Evolutionary conservation across 192 early-diverging fungal genomes (phyloP).

Genomic region (Haplosporangium gracile): DNA sequence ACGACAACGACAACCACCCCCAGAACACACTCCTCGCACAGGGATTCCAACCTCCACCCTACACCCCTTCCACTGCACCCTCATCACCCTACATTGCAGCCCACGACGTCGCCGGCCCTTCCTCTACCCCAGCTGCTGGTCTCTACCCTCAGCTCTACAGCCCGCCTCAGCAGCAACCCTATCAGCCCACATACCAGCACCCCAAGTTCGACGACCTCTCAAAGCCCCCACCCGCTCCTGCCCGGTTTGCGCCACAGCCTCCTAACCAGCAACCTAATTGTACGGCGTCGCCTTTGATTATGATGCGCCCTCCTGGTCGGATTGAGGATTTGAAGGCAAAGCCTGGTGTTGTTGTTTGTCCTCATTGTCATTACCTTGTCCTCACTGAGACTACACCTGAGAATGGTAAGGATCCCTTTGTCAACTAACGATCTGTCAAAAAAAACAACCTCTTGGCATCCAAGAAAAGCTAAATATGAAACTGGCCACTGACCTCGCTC

Average conservation of each 20-base stretch:
- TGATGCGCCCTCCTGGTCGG: conserved; percentile 34
- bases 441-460: not conserved
- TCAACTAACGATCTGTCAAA: not conserved
- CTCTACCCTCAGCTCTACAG: conserved; percentile 38
- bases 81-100: conserved; percentile 35
- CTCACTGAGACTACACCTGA: conserved; percentile 43
- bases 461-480: not conserved
- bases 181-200: conserved; percentile 40
- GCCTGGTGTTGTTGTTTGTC: conserved; percentile 48
- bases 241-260: not conserved
- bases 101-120: conserved; percentile 12
- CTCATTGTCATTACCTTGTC: conserved; percentile 43
- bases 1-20: conserved; percentile 20
- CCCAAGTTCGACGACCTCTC: conserved; percentile 27
- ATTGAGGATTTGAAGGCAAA: conserved; percentile 35
- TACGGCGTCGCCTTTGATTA: conserved; percentile 34
- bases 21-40: conserved; percentile 18
- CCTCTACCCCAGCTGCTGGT: not conserved
- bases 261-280: conserved; percentile 4
- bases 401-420: conserved; percentile 24
- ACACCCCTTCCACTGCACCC: conserved; percentile 46
- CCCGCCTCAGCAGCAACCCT: conserved; percentile 18
- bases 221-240: conserved; percentile 31
- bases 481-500: not conserved
- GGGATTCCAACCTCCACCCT: conserved; percentile 43